phyloP scores from a whole-genome alignment of 2,329 filamentous ascomycete genomes.

The Hymenoscyphus occultus region DNA sequence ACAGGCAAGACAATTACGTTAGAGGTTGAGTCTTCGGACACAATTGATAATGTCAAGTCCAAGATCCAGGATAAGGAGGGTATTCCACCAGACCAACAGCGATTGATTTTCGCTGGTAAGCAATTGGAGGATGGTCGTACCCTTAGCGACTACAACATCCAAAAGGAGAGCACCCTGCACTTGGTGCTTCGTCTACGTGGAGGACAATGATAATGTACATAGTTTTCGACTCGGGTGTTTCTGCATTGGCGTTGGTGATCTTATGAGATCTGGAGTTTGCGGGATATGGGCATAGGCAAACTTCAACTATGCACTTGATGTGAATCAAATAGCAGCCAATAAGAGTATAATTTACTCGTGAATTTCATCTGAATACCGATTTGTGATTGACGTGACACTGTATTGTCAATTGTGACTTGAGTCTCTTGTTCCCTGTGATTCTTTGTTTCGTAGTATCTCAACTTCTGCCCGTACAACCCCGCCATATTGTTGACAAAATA shows the following conservation, averaged over 20 bases:
- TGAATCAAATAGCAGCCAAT: slow-evolving; percentile 20
- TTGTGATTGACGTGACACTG: background rate
- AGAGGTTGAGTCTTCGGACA: slow-evolving; percentile 67
- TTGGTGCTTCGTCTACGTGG: slow-evolving; percentile 69
- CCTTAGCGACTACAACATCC: slow-evolving; percentile 80
- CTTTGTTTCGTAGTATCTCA: background rate
- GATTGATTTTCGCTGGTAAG: slow-evolving; percentile 69
- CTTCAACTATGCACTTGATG: slow-evolving; percentile 8
- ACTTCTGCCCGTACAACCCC: background rate
- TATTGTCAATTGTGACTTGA: background rate
- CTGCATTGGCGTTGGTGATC: slow-evolving; percentile 29
- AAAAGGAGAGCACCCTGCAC: slow-evolving; percentile 72
- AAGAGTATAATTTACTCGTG: slow-evolving; percentile 14
- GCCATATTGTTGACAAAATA: background rate
- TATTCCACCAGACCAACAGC: slow-evolving; percentile 67
- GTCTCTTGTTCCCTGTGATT: background rate
- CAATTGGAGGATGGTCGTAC: slow-evolving; percentile 74
- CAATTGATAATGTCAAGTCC: slow-evolving; percentile 68
- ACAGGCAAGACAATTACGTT: slow-evolving; percentile 69
- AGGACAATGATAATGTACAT: slow-evolving; percentile 46
- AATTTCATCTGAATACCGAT: background rate
- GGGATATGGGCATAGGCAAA: slow-evolving; percentile 19
- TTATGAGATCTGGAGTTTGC: slow-evolving; percentile 12
- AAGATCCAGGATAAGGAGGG: slow-evolving; percentile 73
- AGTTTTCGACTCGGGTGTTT: slow-evolving; percentile 10